A percentile compares a stretch with the other conserved stretches of the same genome.
These are phyloP conservation scores for Lactuca sativa DNA, from an alignment of 129 eudicot species.

Conservation along the genomic window DNA sequence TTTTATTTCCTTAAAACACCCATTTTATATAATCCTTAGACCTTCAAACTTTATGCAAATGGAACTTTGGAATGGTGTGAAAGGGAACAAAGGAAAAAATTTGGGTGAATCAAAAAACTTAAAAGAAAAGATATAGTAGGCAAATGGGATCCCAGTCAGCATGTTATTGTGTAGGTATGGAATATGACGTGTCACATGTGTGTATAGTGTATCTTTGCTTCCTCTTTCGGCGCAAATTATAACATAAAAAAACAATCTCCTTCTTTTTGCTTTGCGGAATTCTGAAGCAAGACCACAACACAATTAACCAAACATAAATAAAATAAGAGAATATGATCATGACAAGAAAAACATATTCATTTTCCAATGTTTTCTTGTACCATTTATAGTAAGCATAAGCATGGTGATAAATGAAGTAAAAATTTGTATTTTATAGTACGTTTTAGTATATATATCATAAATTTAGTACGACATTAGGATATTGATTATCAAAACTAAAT, in stretches of 20 bases:
- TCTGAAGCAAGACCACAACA: slow-evolving; percentile 29
- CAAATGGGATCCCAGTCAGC: slow-evolving; percentile 33
- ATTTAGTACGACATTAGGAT: too few relatives aligned
- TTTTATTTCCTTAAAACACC: neutral
- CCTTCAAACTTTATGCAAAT: slow-evolving; percentile 3
- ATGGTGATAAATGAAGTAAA: too few relatives aligned
- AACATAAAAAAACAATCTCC: slow-evolving; percentile 22
- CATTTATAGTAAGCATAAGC: too few relatives aligned
- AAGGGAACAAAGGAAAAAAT: neutral
- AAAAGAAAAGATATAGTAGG: slow-evolving; percentile 1
- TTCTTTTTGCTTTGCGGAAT: slow-evolving; percentile 24
- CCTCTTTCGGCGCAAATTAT: slow-evolving; percentile 42
- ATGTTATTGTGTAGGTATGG: slow-evolving; percentile 3
- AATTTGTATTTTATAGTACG: too few relatives aligned
- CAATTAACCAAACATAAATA: neutral
- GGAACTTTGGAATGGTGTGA: slow-evolving; percentile 11
- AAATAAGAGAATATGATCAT: neutral
- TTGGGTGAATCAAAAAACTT: slow-evolving; percentile 9
- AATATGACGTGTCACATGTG: slow-evolving; percentile 31
- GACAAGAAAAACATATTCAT: neutral
- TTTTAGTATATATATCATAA: too few relatives aligned
- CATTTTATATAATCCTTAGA: neutral
- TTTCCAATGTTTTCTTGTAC: neutral
- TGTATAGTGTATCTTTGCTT: slow-evolving; percentile 22
- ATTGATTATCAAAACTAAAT: too few relatives aligned